Conservation (phyloP, 371 early-diverging fungal genomes). For the Synchytrium microbalum region DNA sequence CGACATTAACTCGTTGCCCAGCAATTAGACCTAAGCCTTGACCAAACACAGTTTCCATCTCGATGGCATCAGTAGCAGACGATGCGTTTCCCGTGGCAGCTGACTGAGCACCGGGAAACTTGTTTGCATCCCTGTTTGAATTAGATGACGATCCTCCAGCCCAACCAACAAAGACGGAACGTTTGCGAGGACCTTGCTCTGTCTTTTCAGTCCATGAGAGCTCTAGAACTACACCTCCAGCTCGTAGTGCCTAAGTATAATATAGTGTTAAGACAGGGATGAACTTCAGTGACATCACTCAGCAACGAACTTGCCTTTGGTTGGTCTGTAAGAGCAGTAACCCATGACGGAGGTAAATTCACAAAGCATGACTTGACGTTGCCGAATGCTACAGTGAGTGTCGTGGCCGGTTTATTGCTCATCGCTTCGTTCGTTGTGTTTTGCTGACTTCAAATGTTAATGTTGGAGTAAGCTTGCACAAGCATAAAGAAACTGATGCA, state of each 20-base stretch:
- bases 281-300: neutral
- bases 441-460: too few species aligned
- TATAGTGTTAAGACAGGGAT: neutral
- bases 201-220: constrained; percentile 1
- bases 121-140: too few species aligned
- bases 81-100: neutral
- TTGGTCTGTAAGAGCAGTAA: neutral
- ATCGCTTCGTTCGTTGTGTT: too few species aligned
- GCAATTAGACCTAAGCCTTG: constrained; percentile 52
- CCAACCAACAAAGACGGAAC: constrained; percentile 1
- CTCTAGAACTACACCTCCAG: constrained; percentile 4
- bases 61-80: constrained; percentile 42
- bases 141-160: constrained; percentile 1
- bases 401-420: neutral
- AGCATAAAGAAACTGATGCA: too few species aligned
- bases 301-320: neutral
- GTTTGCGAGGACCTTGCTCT: neutral
- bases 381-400: neutral
- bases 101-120: too few species aligned
- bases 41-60: constrained; percentile 66
- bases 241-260: constrained; percentile 1
- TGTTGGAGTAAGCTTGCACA: too few species aligned
- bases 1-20: constrained; percentile 62
- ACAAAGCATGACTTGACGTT: constrained; percentile 2
- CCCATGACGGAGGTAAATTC: constrained; percentile 4